These are phyloP conservation scores for Polysphondylium violaceum DNA, from an alignment of 78 protist species.

Conservation along the genomic window DNA sequence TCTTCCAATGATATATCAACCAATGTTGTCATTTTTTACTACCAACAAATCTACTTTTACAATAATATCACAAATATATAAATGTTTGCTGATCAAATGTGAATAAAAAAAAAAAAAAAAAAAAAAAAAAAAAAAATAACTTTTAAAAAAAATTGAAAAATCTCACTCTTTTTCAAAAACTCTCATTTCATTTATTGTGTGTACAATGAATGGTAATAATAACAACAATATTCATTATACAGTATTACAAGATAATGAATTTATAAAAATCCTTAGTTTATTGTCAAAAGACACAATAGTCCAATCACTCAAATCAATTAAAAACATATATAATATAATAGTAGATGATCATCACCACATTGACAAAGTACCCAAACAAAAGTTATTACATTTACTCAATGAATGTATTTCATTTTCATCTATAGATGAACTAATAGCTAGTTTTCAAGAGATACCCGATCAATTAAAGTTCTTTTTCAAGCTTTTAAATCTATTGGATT, in stretches of 20 bases:
- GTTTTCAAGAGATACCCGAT: slow-evolving; percentile 8
- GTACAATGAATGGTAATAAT: too few relatives aligned
- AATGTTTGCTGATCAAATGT: too few relatives aligned
- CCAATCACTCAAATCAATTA: slow-evolving; percentile 18
- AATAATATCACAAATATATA: too few relatives aligned
- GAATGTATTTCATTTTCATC: slow-evolving; percentile 66
- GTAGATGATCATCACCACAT: slow-evolving; percentile 41
- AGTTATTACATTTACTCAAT: slow-evolving; percentile 39
- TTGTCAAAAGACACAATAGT: slow-evolving; percentile 48
- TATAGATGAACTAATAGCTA: slow-evolving; percentile 38
- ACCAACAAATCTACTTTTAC: too few relatives aligned
- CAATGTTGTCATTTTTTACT: slow-evolving; percentile 13
- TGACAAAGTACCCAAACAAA: slow-evolving; percentile 60
- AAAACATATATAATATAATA: slow-evolving; percentile 5
- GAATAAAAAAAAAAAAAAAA: too few relatives aligned
- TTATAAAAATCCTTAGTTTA: not conserved
- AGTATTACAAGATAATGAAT: slow-evolving; percentile 45
- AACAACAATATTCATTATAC: too few relatives aligned
- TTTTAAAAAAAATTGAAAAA: too few relatives aligned
- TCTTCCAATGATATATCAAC: slow-evolving; percentile 66
- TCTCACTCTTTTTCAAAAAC: too few relatives aligned
- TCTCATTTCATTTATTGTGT: too few relatives aligned
- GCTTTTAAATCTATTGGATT: not conserved
- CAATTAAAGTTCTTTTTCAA: not conserved
- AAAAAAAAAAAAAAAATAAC: too few relatives aligned